Evolutionary conservation across 106 monocot genomes (phyloP).

Genomic region (Phalaenopsis aphrodite): DNA sequence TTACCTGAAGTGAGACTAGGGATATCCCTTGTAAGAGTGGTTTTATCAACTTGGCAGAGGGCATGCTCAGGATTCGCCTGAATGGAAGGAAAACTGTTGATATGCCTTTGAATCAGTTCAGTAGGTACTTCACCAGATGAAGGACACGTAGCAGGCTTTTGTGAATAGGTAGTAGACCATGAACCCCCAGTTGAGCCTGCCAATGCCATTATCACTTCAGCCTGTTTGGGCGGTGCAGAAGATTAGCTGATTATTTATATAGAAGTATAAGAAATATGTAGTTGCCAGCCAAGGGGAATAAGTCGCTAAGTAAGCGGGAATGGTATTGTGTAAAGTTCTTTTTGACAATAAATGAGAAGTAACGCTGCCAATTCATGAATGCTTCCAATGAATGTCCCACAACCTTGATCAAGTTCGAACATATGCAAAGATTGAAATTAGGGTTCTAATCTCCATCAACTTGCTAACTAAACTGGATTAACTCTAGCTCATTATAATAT

Average conservation of each 20-base stretch:
- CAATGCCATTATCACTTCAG: slow-evolving; percentile 55
- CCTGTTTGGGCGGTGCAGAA: slow-evolving; percentile 14
- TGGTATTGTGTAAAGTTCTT: neutral
- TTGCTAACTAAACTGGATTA: neutral
- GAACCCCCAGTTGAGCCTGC: slow-evolving; percentile 49
- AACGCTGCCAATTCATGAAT: neutral
- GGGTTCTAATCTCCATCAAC: neutral
- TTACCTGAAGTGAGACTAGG: slow-evolving; percentile 14
- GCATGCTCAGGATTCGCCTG: neutral
- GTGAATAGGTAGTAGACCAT: slow-evolving; percentile 32
- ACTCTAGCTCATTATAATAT: neutral
- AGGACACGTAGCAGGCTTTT: slow-evolving; percentile 9
- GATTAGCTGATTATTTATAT: neutral
- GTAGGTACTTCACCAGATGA: slow-evolving; percentile 10
- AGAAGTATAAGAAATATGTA: neutral
- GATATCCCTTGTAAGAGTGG: slow-evolving; percentile 10
- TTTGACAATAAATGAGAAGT: slow-evolving; percentile 5
- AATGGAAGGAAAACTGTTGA: slow-evolving; percentile 6
- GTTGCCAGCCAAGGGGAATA: neutral
- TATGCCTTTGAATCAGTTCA: slow-evolving; percentile 5
- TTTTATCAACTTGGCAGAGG: slow-evolving; percentile 7
- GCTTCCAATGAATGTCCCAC: neutral
- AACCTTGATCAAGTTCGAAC: neutral
- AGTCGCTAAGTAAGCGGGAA: neutral
- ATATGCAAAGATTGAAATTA: neutral